Evolutionary conservation across 371 early-diverging fungal species (phyloP).

Genomic region (Batrachochytrium dendrobatidis): DNA sequence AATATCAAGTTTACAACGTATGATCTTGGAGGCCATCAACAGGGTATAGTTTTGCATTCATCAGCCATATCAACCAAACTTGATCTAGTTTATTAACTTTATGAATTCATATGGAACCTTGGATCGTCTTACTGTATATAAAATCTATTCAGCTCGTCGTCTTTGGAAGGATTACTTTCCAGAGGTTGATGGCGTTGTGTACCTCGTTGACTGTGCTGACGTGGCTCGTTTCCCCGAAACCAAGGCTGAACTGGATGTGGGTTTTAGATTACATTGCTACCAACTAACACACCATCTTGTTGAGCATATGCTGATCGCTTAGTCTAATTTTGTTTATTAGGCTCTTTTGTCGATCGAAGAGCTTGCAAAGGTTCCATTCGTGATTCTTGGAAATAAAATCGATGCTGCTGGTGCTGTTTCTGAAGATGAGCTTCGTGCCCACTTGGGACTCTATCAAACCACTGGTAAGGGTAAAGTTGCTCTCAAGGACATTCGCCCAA

Average conservation of each 20-base stretch:
- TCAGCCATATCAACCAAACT: background rate
- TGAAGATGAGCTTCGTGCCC: conserved; percentile 83
- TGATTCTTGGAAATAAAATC: conserved; percentile 97
- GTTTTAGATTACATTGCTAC: conserved; percentile 10
- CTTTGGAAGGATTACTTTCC: conserved; percentile 98
- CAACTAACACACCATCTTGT: background rate
- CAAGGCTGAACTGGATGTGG: conserved; percentile 91
- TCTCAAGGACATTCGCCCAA: conserved; percentile 85
- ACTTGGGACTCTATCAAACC: conserved; percentile 87
- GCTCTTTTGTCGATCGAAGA: conserved; percentile 89
- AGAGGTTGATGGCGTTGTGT: conserved; percentile 94
- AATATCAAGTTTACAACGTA: conserved; percentile 94
- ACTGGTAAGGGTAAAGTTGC: conserved; percentile 95
- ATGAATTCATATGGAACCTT: background rate
- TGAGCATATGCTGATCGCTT: no score
- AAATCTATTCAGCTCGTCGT: conserved; percentile 65
- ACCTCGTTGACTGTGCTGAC: conserved; percentile 91
- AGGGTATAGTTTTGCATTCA: conserved; percentile 45
- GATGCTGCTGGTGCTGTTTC: conserved; percentile 90
- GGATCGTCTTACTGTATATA: background rate
- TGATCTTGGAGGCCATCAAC: conserved; percentile 95
- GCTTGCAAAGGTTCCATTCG: conserved; percentile 83
- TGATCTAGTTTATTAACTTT: background rate
- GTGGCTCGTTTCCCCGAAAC: conserved; percentile 75
- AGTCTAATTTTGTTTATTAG: no score